Base-by-base conservation (phyloP, 2,329 filamentous ascomycete species). In the Hymenoscyphus scutula region DNA sequence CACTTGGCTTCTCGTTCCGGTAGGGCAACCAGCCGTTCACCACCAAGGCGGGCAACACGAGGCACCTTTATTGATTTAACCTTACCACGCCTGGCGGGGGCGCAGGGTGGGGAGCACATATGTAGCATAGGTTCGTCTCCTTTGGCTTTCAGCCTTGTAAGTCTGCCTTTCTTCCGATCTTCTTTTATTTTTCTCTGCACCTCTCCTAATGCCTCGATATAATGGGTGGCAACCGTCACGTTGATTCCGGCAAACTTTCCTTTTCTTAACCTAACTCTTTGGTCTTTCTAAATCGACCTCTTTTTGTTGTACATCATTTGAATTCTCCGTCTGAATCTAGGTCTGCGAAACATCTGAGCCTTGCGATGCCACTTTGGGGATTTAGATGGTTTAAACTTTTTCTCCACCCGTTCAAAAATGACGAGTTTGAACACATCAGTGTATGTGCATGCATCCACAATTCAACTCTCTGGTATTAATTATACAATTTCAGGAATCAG, bases 311-410 rank as follows among this genome's bases (percentile, higher is more conserved):
- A 37, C 34, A 37, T 51, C 5, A 45, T 7, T 51, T 25, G 5
- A 25, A 51, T 19, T 13, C 45, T 25, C 8, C 8, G 8, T 13
- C 13, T 10, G 13, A 51, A 7, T 11, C 13, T 19, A 23, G 25
- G n/a, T 11, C 45, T 51, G n/a, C 25, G 45, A 25, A 23, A 25
- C 7, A 10, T 25, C 19, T 11, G 10, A 19, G 19, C 19, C 13
- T 23, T 23, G 62, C 19, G 10, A 69, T 69, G 68, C 58, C 61
- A 1, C 62, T 65, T 32, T 69, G 68, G 68, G 68, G 68, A 5
- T 68, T 68, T 53, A 60, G 64, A 53, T 69, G 68, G 68, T 55
- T 69, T 48, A 67, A 65, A 32, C 59, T 67, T 38, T 67, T 69
- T 37, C 59, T 69, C 25, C 68, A 68, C 48, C 68, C 68, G 32